Conservation (phyloP, 2,329 filamentous ascomycete species). For the Arthrocladium fulminans region DNA sequence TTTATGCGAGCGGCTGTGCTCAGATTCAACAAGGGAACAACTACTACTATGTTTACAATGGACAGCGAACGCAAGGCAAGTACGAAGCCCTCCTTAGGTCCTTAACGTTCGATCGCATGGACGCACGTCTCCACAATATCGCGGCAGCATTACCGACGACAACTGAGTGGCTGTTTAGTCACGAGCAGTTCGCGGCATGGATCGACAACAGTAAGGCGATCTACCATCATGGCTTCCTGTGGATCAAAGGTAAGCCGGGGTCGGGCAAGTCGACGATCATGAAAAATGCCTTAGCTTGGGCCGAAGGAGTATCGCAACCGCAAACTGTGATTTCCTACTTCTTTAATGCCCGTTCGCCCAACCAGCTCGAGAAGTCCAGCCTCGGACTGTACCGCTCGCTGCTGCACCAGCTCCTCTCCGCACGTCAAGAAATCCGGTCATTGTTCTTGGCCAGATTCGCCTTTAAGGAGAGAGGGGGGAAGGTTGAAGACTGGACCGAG, state of each 20-base stretch:
- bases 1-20: too few relatives aligned
- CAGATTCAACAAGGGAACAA: too few relatives aligned
- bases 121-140: too few relatives aligned
- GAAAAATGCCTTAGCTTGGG: slow-evolving; percentile 21
- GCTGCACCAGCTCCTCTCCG: slow-evolving; percentile 8
- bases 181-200: slow-evolving; percentile 32
- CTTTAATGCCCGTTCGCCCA: too few relatives aligned
- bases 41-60: too few relatives aligned
- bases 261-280: too few relatives aligned
- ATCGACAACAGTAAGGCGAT: slow-evolving; percentile 21
- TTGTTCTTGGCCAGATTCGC: neutral
- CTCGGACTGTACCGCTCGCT: slow-evolving; percentile 43
- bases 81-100: too few relatives aligned
- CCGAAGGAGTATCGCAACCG: neutral
- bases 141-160: slow-evolving; percentile 29
- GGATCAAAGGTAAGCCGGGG: slow-evolving; percentile 34
- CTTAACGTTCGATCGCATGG: slow-evolving; percentile 11
- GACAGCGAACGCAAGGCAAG: too few relatives aligned
- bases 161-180: slow-evolving; percentile 35
- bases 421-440: slow-evolving; percentile 15
- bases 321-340: slow-evolving; percentile 33
- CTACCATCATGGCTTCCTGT: slow-evolving; percentile 26
- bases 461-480: neutral
- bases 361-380: slow-evolving; percentile 37
- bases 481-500: slow-evolving; percentile 5